Evolutionary conservation across 78 protist species (phyloP).

Genomic region (Dictyostelium brefeldianum): DNA sequence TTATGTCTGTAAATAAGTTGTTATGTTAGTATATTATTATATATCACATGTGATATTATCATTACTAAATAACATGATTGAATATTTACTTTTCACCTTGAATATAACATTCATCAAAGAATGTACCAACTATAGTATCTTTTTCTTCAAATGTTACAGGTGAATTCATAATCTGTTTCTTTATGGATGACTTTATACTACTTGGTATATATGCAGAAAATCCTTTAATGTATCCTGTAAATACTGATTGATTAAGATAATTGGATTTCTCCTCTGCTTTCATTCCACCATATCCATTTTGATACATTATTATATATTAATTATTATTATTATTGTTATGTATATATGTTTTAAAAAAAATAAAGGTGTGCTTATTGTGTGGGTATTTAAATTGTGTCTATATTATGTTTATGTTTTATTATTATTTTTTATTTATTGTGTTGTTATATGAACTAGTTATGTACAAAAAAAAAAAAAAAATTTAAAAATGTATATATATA

Average conservation of each 20-base stretch:
- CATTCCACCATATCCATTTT: conserved; percentile 63
- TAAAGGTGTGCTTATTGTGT: too few relatives aligned
- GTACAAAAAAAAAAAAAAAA: too few relatives aligned
- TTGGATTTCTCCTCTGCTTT: conserved; percentile 77
- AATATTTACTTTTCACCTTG: conserved; percentile 58
- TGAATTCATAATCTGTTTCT: conserved; percentile 68
- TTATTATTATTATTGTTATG: neutral
- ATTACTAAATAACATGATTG: neutral
- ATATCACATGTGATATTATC: neutral
- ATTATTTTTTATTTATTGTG: too few relatives aligned
- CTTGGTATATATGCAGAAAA: conserved; percentile 71
- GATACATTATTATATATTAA: neutral
- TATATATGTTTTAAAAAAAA: too few relatives aligned
- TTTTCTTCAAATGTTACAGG: conserved; percentile 50
- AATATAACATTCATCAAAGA: conserved; percentile 75
- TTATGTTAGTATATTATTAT: too few relatives aligned
- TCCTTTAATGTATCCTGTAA: conserved; percentile 74
- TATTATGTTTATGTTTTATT: too few relatives aligned
- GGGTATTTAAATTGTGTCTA: too few relatives aligned
- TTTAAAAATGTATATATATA: too few relatives aligned
- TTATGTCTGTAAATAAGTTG: conserved; percentile 28
- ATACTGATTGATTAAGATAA: conserved; percentile 54
- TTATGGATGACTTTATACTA: conserved; percentile 60
- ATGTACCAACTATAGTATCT: conserved; percentile 74
- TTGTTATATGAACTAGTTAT: too few relatives aligned